Percentiles rank a stretch among this genome's conserved stretches.
Evolutionary conservation across 1,139 yeast genomes (phyloP).

Genomic region (Saccharomyces hybrid): DNA sequence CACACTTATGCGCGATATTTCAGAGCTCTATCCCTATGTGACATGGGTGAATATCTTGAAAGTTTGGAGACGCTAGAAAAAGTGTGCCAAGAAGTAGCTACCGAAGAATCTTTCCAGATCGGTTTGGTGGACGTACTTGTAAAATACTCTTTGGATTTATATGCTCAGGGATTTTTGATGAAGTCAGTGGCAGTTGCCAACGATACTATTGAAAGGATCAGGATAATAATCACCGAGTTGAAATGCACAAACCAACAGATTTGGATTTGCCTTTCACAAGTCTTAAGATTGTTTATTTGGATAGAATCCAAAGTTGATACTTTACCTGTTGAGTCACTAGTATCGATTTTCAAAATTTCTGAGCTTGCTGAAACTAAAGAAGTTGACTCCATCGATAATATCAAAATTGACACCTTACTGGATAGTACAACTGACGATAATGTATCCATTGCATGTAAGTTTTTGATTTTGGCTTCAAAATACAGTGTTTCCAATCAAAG

Average conservation of each 20-base stretch:
- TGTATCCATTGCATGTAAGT: conserved; percentile 22
- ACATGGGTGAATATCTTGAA: conserved; percentile 43
- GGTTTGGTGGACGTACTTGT: conserved; percentile 53
- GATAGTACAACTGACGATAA: conserved; percentile 19
- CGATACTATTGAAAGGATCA: conserved; percentile 34
- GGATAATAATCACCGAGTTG: conserved; percentile 12
- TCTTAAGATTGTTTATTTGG: conserved; percentile 38
- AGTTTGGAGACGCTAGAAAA: conserved; percentile 37
- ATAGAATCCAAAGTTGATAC: conserved; percentile 40
- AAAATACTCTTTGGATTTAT: conserved; percentile 45
- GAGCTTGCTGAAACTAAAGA: conserved; percentile 9
- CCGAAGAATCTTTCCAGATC: conserved; percentile 49
- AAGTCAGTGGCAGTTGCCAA: conserved; percentile 48
- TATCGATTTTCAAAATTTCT: conserved; percentile 31
- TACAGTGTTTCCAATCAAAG: conserved; percentile 17
- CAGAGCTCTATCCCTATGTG: conserved; percentile 53
- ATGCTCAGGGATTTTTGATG: conserved; percentile 57
- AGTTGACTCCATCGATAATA: conserved; percentile 19
- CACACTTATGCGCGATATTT: conserved; percentile 61
- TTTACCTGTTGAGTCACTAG: conserved; percentile 40
- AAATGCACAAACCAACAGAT: conserved; percentile 38
- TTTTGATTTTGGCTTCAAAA: conserved; percentile 27
- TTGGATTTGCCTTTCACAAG: conserved; percentile 47
- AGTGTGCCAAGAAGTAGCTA: conserved; percentile 40
- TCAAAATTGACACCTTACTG: conserved; percentile 42